phyloP scores from a whole-genome alignment of 305 asterid genomes.

The Stenogyne calaminthoides region DNA sequence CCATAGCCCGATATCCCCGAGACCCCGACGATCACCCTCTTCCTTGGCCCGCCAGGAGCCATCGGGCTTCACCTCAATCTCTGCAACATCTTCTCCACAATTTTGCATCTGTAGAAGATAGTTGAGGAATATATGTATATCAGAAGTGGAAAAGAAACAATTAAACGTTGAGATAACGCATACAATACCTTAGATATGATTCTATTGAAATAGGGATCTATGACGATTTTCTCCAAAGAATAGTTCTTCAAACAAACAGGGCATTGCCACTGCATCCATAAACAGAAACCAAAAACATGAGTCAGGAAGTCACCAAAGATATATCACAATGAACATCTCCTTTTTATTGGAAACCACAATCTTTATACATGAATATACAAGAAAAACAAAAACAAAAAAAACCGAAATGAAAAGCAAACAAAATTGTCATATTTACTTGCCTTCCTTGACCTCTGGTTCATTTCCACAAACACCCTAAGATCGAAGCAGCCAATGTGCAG shows the following conservation, averaged over 20 bases:
- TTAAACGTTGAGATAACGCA: slow-evolving; percentile 10
- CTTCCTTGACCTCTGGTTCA: slow-evolving; percentile 98
- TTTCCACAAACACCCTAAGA: slow-evolving; percentile 94
- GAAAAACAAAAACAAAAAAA: not conserved
- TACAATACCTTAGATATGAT: slow-evolving; percentile 73
- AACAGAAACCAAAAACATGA: slow-evolving; percentile 28
- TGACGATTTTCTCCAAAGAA: slow-evolving; percentile 81
- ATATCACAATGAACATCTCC: not conserved
- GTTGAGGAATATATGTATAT: slow-evolving; percentile 17
- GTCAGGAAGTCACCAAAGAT: slow-evolving; percentile 11
- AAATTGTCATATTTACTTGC: slow-evolving; percentile 48
- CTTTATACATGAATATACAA: not conserved
- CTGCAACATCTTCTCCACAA: slow-evolving; percentile 87
- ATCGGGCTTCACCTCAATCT: slow-evolving; percentile 96
- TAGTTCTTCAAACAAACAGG: slow-evolving; percentile 97
- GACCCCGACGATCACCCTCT: slow-evolving; percentile 75
- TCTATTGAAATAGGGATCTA: slow-evolving; percentile 93
- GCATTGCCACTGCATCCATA: slow-evolving; percentile 97
- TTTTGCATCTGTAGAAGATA: slow-evolving; percentile 54
- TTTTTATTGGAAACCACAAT: slow-evolving; percentile 9
- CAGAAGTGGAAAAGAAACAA: slow-evolving; percentile 22
- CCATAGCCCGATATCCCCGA: slow-evolving; percentile 91
- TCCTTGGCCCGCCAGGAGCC: slow-evolving; percentile 98
- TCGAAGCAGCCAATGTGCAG: slow-evolving; percentile 98
- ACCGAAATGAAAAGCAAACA: slow-evolving; percentile 8